A percentile compares a stretch with the other conserved stretches of the same genome.
Conservation (phyloP, 352 stramenopile genomes). For the Pythium scleroteichum region DNA sequence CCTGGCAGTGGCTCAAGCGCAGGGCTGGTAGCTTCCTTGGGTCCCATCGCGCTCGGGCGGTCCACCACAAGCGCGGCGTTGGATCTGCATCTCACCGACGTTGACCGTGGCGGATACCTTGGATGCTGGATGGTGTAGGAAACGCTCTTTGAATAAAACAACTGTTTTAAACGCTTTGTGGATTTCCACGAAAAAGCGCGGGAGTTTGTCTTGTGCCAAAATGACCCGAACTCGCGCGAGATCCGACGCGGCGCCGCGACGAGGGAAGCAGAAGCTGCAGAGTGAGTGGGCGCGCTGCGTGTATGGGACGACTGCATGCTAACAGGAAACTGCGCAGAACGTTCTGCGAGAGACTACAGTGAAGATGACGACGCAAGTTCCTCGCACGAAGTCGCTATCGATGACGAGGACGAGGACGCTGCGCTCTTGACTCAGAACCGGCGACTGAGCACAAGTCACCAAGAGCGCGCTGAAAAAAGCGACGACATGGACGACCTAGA, state of each 20-base stretch:
- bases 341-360: slow-evolving; percentile 14
- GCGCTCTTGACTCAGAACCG: slow-evolving; percentile 8
- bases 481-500: slow-evolving; percentile 44
- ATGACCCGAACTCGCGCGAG: slow-evolving; percentile 24
- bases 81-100: no score
- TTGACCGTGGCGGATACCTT: no score
- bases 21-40: slow-evolving; percentile 33
- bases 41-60: neutral
- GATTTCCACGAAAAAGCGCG: slow-evolving; percentile 23
- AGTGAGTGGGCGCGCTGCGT: slow-evolving; percentile 5
- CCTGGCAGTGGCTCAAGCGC: slow-evolving; percentile 31
- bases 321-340: slow-evolving; percentile 4
- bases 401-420: slow-evolving; percentile 10
- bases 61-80: slow-evolving; percentile 16
- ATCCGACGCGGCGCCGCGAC: slow-evolving; percentile 9
- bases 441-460: slow-evolving; percentile 4
- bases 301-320: neutral
- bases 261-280: slow-evolving; percentile 22
- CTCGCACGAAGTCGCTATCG: slow-evolving; percentile 1
- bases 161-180: slow-evolving; percentile 8
- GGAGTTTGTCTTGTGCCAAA: slow-evolving; percentile 6
- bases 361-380: slow-evolving; percentile 12
- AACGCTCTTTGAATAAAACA: slow-evolving; percentile 21
- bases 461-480: slow-evolving; percentile 6
- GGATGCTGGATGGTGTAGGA: no score